A percentile compares a stretch with the other conserved stretches of the same genome.
Conservation (phyloP, 371 early-diverging fungal genomes). For the Mucor mucedo region DNA sequence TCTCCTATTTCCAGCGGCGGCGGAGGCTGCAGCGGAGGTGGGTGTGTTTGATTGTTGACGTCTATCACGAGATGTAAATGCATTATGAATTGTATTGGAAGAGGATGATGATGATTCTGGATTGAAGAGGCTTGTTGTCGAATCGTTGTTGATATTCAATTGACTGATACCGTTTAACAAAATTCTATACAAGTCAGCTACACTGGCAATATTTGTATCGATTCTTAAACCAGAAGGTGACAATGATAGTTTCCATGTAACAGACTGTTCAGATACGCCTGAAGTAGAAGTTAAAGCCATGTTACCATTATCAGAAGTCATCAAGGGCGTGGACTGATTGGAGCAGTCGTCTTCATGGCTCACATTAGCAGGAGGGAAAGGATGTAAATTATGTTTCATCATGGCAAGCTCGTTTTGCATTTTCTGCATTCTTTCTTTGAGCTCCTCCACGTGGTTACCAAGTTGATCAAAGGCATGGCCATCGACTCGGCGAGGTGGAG, state of each 20-base stretch:
- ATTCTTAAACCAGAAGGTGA: conserved; percentile 54
- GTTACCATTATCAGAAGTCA: conserved; percentile 9
- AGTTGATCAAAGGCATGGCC: conserved; percentile 63
- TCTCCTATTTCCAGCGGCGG: conserved; percentile 1
- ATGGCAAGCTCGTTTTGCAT: conserved; percentile 54
- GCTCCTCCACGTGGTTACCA: conserved; percentile 54
- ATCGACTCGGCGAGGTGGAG: conserved; percentile 60
- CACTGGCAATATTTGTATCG: conserved; percentile 57
- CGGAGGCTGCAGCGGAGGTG: neutral
- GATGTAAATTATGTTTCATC: conserved; percentile 49
- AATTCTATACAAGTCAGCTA: conserved; percentile 54
- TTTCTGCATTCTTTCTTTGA: conserved; percentile 53
- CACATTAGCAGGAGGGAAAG: conserved; percentile 37
- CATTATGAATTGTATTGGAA: conserved; percentile 1
- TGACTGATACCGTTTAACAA: conserved; percentile 53
- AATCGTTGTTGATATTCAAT: conserved; percentile 50
- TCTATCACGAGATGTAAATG: conserved; percentile 5
- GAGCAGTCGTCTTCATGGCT: conserved; percentile 37
- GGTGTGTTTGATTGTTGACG: conserved; percentile 8
- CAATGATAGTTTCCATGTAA: conserved; percentile 56
- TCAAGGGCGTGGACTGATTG: conserved; percentile 6
- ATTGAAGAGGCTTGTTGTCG: conserved; percentile 41
- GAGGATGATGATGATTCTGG: conserved; percentile 28
- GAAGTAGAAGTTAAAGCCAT: conserved; percentile 13
- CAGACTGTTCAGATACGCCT: conserved; percentile 29